A percentile compares a stretch with the other conserved stretches of the same genome.
These are phyloP conservation scores for Colletotrichum tropicicola DNA, from an alignment of 2,329 filamentous ascomycete species.

Conservation along the genomic window DNA sequence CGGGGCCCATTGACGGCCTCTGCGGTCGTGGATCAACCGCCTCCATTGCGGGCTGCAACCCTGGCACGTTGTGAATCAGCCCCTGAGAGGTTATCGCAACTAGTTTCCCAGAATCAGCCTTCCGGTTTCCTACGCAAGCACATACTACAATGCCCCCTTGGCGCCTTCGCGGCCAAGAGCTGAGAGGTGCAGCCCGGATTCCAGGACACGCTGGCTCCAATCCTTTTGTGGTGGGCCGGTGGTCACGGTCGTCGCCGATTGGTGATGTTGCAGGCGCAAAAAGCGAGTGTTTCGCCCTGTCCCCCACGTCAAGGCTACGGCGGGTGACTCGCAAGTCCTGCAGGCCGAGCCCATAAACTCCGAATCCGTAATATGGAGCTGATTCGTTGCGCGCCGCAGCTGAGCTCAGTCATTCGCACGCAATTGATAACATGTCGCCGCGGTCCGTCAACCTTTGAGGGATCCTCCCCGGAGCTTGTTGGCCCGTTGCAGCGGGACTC, in stretches of 20 bases:
- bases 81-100: not conserved
- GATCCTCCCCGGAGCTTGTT: constrained; percentile 6
- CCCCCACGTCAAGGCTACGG: not conserved
- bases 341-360: not conserved
- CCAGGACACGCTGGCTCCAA: not conserved
- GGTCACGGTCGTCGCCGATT: not conserved
- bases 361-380: not conserved
- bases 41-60: constrained; percentile 12
- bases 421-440: not conserved
- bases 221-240: not conserved
- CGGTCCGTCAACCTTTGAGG: not conserved
- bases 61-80: not conserved
- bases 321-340: constrained; percentile 9
- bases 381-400: not conserved
- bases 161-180: not conserved
- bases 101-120: not conserved
- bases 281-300: not conserved
- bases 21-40: constrained; percentile 23
- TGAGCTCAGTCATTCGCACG: not conserved
- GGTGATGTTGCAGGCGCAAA: not conserved
- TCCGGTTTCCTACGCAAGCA: not conserved
- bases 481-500: constrained; percentile 2
- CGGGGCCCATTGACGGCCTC: constrained; percentile 22
- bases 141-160: not conserved
- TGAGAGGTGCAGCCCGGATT: not conserved